Conservation (phyloP, 257 asterid genomes). For the Ajuga chamaepitys region DNA sequence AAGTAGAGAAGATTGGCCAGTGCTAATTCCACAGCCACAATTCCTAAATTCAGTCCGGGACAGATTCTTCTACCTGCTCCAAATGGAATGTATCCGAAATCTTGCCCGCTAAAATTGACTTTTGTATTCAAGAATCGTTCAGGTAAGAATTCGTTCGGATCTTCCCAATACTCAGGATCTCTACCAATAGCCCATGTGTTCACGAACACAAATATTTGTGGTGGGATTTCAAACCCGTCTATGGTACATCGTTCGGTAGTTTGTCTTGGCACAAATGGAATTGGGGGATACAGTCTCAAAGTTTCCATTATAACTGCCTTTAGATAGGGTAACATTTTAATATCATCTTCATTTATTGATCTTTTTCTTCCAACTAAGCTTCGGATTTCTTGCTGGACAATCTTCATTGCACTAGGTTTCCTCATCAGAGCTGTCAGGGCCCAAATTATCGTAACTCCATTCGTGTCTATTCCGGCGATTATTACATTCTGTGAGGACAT, state of each 20-base stretch:
- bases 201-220: not conserved
- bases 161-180: too few species aligned
- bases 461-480: not conserved
- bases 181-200: not conserved
- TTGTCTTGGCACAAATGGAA: not conserved
- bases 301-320: not conserved
- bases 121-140: not conserved
- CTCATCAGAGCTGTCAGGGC: not conserved
- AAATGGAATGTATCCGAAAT: not conserved
- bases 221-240: not conserved
- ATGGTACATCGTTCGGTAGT: too few species aligned
- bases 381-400: not conserved
- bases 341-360: not conserved
- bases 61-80: not conserved
- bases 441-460: not conserved
- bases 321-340: not conserved
- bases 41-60: not conserved
- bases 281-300: not conserved
- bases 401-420: not conserved
- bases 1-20: not conserved
- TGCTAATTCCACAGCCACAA: not conserved
- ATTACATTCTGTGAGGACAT: conserved; percentile 2
- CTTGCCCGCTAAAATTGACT: not conserved
- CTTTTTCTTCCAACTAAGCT: not conserved
- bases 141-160: too few species aligned